Evolutionary conservation across 2,329 filamentous ascomycete species (phyloP).

Genomic region (Leptographium flavum): DNA sequence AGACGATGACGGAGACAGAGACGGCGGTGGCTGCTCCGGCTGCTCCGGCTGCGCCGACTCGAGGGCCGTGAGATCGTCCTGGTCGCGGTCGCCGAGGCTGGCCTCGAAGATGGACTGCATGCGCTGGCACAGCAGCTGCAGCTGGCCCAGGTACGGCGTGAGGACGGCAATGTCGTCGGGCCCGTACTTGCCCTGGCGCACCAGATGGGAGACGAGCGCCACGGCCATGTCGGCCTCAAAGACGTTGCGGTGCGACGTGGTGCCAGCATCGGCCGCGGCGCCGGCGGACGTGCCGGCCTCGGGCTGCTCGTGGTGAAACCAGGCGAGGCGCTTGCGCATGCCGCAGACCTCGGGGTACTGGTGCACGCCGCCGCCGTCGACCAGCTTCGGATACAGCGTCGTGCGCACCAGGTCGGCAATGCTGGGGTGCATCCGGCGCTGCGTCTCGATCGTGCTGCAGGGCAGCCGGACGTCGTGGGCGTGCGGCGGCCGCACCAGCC

Average conservation of each 20-base stretch:
- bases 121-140: constrained; percentile 31
- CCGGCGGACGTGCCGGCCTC: constrained; percentile 26
- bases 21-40: constrained; percentile 13
- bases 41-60: constrained; percentile 21
- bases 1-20: neutral
- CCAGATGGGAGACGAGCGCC: constrained; percentile 48
- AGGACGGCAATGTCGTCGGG: constrained; percentile 53
- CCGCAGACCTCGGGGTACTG: constrained; percentile 35
- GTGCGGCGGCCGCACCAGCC: constrained; percentile 16
- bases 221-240: constrained; percentile 51
- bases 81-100: constrained; percentile 48
- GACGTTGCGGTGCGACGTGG: neutral
- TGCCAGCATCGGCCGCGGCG: constrained; percentile 3
- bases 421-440: constrained; percentile 51
- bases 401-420: constrained; percentile 44
- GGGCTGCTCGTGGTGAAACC: constrained; percentile 41
- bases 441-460: constrained; percentile 32
- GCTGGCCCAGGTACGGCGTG: constrained; percentile 49
- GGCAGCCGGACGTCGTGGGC: constrained; percentile 10
- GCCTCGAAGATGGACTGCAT: constrained; percentile 31
- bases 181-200: constrained; percentile 47
- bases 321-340: constrained; percentile 40
- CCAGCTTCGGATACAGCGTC: constrained; percentile 40
- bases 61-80: constrained; percentile 28
- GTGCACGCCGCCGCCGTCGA: constrained; percentile 29